phyloP scores from a whole-genome alignment of 2,329 filamentous ascomycete species.

The Hortaea sp. region DNA sequence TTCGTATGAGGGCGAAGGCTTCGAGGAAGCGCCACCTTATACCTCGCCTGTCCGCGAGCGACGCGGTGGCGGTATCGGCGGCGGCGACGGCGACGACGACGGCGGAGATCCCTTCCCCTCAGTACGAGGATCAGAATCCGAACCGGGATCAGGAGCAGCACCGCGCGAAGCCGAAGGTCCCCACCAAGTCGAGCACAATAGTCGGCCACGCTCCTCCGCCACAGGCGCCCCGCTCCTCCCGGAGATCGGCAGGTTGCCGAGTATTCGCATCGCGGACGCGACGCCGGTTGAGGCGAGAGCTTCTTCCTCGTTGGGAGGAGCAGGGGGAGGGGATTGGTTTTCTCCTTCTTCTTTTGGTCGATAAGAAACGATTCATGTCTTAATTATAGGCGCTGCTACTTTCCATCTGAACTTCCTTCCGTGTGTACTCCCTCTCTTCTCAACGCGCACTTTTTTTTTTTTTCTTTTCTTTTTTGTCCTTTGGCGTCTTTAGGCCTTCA shows the following conservation, averaged over 20 bases:
- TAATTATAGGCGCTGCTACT: too few species aligned
- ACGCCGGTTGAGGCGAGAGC: slow-evolving; percentile 18
- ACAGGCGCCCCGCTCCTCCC: slow-evolving; percentile 25
- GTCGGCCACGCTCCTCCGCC: not conserved
- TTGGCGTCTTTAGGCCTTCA: too few species aligned
- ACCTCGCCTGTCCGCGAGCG: slow-evolving; percentile 28
- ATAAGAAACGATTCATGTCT: too few species aligned
- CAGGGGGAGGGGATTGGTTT: too few species aligned
- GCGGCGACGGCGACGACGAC: slow-evolving; percentile 1
- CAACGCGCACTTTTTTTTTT: too few species aligned
- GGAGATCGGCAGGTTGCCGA: slow-evolving; percentile 31
- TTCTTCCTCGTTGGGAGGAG: not conserved
- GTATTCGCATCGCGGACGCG: slow-evolving; percentile 34
- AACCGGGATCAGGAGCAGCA: not conserved
- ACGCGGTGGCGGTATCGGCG: slow-evolving; percentile 3
- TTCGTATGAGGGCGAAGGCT: slow-evolving; percentile 24
- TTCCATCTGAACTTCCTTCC: too few species aligned
- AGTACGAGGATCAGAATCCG: not conserved
- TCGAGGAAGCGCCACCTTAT: slow-evolving; percentile 41
- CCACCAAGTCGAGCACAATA: not conserved
- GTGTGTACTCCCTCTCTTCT: too few species aligned
- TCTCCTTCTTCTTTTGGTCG: too few species aligned
- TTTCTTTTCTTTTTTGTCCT: too few species aligned
- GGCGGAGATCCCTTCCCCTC: not conserved
- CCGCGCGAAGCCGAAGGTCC: not conserved